Evolutionary conservation across 1,284 basidiomycete genomes (phyloP).

Genomic region (Earliella scabrosa): DNA sequence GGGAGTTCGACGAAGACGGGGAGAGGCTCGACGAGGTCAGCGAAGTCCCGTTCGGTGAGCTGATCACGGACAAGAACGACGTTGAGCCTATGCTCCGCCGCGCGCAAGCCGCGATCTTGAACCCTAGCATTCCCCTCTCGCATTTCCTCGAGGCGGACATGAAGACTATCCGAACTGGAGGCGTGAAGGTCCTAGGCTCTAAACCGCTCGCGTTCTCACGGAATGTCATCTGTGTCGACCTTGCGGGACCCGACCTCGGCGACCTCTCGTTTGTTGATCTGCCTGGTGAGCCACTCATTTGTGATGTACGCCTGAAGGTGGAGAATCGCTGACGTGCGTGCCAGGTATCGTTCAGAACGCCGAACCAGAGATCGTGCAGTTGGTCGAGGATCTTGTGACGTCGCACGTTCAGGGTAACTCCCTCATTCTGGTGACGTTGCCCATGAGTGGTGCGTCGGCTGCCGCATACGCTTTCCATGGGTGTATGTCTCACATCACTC

Average conservation of each 20-base stretch:
- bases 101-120: constrained; percentile 49
- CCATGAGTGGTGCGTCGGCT: constrained; percentile 53
- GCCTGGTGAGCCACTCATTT: constrained; percentile 42
- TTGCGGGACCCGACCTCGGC: constrained; percentile 47
- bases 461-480: too few relatives aligned
- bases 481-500: too few relatives aligned
- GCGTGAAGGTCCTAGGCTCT: background rate
- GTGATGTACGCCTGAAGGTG: background rate
- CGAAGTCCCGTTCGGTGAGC: constrained; percentile 42
- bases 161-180: constrained; percentile 28
- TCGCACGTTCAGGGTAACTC: constrained; percentile 44
- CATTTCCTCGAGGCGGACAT: constrained; percentile 31
- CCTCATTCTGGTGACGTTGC: constrained; percentile 61
- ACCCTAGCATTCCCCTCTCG: constrained; percentile 32
- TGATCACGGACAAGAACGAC: constrained; percentile 38
- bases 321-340: too few relatives aligned
- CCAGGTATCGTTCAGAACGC: constrained; percentile 64
- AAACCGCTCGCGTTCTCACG: constrained; percentile 38
- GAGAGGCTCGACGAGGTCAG: constrained; percentile 30
- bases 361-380: constrained; percentile 40
- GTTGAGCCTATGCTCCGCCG: constrained; percentile 46
- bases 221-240: constrained; percentile 50
- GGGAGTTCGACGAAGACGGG: constrained; percentile 16
- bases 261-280: constrained; percentile 51
- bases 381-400: constrained; percentile 50